Percentiles rank a stretch among this genome's conserved stretches.
Conservation (phyloP, 352 stramenopile genomes). For the Peronospora destructor region DNA sequence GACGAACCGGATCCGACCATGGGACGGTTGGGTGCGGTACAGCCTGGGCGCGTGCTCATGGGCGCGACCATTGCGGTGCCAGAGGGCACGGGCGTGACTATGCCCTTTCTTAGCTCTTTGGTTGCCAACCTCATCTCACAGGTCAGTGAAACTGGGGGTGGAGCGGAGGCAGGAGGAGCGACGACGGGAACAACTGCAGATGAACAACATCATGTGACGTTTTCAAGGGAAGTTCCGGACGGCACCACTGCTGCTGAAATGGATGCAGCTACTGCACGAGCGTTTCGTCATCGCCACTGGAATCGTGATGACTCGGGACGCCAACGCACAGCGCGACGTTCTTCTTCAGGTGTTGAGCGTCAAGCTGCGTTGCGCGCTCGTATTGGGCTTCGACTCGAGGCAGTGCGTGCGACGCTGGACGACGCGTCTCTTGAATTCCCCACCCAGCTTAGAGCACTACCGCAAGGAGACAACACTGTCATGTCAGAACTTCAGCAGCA, state of each 20-base stretch:
- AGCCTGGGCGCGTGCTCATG: constrained; percentile 52
- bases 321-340: constrained; percentile 16
- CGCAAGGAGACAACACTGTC: constrained; percentile 16
- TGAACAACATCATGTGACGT: constrained; percentile 18
- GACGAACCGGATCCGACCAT: constrained; percentile 66
- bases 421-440: constrained; percentile 32
- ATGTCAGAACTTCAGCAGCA: constrained; percentile 44
- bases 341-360: constrained; percentile 19
- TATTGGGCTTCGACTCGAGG: constrained; percentile 30
- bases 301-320: constrained; percentile 21
- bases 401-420: constrained; percentile 37
- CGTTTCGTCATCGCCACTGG: constrained; percentile 20
- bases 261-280: constrained; percentile 17
- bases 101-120: constrained; percentile 81
- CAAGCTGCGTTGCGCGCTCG: constrained; percentile 33
- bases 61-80: constrained; percentile 67
- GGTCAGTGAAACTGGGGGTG: constrained; percentile 21
- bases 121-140: constrained; percentile 72
- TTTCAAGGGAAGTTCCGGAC: constrained; percentile 10
- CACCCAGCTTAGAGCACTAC: constrained; percentile 10
- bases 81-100: constrained; percentile 54
- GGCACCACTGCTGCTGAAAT: constrained; percentile 9
- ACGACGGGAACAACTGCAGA: not conserved
- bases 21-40: constrained; percentile 3
- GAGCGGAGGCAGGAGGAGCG: constrained; percentile 6